These are phyloP conservation scores for Cyathus striatus DNA, from an alignment of 768 basidiomycete genomes.

Conservation along the genomic window DNA sequence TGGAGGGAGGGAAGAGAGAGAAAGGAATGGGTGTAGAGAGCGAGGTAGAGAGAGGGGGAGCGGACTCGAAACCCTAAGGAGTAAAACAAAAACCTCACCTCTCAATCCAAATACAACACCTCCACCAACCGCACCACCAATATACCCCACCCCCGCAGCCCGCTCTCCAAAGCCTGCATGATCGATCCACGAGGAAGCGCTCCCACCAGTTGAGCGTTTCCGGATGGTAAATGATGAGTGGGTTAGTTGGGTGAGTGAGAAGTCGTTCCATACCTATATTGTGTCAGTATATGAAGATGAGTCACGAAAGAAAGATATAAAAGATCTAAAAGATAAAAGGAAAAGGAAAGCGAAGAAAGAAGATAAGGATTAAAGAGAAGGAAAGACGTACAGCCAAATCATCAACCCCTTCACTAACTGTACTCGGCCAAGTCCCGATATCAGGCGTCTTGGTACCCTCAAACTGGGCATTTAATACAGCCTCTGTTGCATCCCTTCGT, in stretches of 20 bases:
- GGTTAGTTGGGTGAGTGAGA: constrained; percentile 28
- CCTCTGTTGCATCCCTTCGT: constrained; percentile 29
- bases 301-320: too few relatives aligned
- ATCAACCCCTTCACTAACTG: constrained; percentile 22
- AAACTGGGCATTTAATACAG: constrained; percentile 30
- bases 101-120: constrained; percentile 29
- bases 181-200: constrained; percentile 20
- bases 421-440: constrained; percentile 29
- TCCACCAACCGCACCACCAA: constrained; percentile 29
- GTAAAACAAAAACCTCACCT: too few relatives aligned
- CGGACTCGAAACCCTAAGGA: too few relatives aligned
- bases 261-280: constrained; percentile 23
- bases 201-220: constrained; percentile 24
- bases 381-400: constrained; percentile 19
- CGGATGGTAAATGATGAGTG: constrained; percentile 22
- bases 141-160: constrained; percentile 29
- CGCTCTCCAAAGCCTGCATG: constrained; percentile 27
- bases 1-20: too few relatives aligned
- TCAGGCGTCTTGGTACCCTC: constrained; percentile 26
- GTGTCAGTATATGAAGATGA: too few relatives aligned
- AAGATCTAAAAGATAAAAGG: too few relatives aligned
- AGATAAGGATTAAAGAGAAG: too few relatives aligned
- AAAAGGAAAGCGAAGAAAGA: too few relatives aligned
- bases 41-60: too few relatives aligned
- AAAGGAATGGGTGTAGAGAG: too few relatives aligned